Evolutionary conservation across 2,329 filamentous ascomycete genomes (phyloP).

Genomic region (Aquanectria penicillioides): DNA sequence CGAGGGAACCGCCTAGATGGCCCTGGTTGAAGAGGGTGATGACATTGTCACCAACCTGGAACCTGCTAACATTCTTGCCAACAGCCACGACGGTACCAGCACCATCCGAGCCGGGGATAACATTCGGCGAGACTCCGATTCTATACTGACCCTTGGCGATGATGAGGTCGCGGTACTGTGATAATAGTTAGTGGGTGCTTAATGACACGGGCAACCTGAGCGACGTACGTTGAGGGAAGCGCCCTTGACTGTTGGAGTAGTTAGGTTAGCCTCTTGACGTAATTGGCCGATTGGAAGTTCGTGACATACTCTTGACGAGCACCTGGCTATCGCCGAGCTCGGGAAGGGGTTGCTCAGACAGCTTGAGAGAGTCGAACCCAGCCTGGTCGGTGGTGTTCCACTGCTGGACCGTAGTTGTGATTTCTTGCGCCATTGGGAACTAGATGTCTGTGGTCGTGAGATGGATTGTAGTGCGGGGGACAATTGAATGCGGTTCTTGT

Average conservation of each 20-base stretch:
- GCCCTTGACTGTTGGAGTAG: conserved; percentile 51
- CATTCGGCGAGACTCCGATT: conserved; percentile 52
- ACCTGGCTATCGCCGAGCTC: conserved; percentile 76
- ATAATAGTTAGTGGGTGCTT: conserved; percentile 9
- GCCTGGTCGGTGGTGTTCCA: conserved; percentile 60
- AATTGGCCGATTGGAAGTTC: not conserved
- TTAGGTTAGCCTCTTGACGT: conserved; percentile 11
- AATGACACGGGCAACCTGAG: not conserved
- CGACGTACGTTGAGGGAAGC: conserved; percentile 59
- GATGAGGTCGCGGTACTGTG: conserved; percentile 62
- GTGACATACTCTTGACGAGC: conserved; percentile 66
- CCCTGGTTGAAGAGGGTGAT: conserved; percentile 70
- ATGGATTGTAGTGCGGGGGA: not conserved
- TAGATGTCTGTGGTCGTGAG: not conserved
- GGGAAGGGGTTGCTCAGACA: conserved; percentile 66
- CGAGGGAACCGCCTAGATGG: conserved; percentile 58
- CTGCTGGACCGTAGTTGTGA: conserved; percentile 59
- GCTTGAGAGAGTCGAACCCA: conserved; percentile 69
- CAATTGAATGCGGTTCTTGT: not conserved
- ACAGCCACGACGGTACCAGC: conserved; percentile 64
- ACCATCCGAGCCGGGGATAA: conserved; percentile 63
- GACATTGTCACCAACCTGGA: conserved; percentile 64
- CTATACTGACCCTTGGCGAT: conserved; percentile 61
- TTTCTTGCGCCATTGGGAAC: conserved; percentile 38
- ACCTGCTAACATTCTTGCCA: conserved; percentile 58